Percentiles rank a stretch among this genome's conserved stretches.
These are phyloP conservation scores for Rasamsonia emersonii DNA, from an alignment of 2,329 filamentous ascomycete species.

Conservation along the genomic window DNA sequence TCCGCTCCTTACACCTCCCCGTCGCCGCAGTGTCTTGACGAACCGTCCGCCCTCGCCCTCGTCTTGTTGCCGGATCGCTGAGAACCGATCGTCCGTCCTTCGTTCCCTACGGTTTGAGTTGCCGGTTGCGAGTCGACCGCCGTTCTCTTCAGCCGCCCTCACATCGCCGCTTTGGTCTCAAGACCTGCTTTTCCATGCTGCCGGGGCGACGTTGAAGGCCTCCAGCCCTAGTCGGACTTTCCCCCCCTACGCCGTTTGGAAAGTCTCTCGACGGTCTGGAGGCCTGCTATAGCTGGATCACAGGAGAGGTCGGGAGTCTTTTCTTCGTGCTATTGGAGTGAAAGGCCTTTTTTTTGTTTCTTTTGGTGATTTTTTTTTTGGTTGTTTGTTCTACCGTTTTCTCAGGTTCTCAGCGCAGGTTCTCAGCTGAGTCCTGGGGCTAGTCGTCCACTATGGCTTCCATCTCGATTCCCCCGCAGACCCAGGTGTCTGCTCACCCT, in stretches of 20 bases:
- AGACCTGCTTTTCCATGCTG: conserved; percentile 13
- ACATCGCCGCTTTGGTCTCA: neutral
- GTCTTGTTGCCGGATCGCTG: too few species aligned
- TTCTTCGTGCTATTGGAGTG: neutral
- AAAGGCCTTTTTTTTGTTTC: conserved; percentile 8
- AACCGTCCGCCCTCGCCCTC: too few species aligned
- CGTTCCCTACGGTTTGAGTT: too few species aligned
- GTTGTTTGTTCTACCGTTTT: conserved; percentile 8
- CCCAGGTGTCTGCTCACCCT: conserved; percentile 20
- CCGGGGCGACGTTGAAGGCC: conserved; percentile 15
- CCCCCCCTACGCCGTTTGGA: conserved; percentile 13
- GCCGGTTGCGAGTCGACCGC: too few species aligned
- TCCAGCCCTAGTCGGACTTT: conserved; percentile 20
- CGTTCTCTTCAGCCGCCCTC: too few species aligned
- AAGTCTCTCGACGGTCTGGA: conserved; percentile 20
- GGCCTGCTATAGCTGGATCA: conserved; percentile 17
- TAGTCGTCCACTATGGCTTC: conserved; percentile 24
- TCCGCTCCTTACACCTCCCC: too few species aligned
- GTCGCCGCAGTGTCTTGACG: too few species aligned
- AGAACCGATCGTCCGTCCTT: too few species aligned
- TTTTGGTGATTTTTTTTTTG: conserved; percentile 8
- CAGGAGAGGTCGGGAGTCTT: conserved; percentile 9
- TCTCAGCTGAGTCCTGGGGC: neutral
- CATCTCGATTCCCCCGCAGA: conserved; percentile 27
- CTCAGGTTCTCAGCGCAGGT: neutral